Conservation (phyloP, 2,329 filamentous ascomycete genomes). For the Chaetomiaceae sp. region DNA sequence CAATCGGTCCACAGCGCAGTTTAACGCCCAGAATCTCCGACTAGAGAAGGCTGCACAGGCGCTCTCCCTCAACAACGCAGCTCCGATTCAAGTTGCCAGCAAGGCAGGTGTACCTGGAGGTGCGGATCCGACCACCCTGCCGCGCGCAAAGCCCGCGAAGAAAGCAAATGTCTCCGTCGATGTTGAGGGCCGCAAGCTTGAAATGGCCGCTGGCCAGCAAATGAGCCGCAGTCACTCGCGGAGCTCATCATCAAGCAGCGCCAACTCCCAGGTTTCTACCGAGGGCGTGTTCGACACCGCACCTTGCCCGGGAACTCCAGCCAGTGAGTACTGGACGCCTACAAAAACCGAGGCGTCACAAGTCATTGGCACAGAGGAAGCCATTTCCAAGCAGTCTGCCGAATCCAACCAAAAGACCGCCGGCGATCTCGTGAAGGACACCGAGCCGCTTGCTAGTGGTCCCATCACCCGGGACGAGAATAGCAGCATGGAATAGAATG, state of each 20-base stretch:
- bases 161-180: neutral
- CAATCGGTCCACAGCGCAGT: neutral
- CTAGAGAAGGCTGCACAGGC: constrained; percentile 6
- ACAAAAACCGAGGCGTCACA: neutral
- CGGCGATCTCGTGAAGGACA: neutral
- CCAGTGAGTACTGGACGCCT: neutral
- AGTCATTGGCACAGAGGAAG: neutral
- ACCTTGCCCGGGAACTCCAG: neutral
- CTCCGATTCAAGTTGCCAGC: neutral
- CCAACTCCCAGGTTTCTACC: neutral
- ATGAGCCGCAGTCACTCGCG: neutral
- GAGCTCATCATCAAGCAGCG: constrained; percentile 6
- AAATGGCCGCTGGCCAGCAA: neutral
- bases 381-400: neutral
- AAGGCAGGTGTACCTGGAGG: neutral
- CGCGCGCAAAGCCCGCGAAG: neutral
- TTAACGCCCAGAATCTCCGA: neutral
- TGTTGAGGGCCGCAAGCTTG: no score
- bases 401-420: neutral
- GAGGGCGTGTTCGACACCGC: neutral
- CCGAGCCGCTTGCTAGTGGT: neutral
- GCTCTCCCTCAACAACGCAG: neutral
- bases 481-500: neutral
- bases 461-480: neutral
- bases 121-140: neutral